Conservation (phyloP, 352 stramenopile species). For the Phytopythium cucurbitacearum region DNA sequence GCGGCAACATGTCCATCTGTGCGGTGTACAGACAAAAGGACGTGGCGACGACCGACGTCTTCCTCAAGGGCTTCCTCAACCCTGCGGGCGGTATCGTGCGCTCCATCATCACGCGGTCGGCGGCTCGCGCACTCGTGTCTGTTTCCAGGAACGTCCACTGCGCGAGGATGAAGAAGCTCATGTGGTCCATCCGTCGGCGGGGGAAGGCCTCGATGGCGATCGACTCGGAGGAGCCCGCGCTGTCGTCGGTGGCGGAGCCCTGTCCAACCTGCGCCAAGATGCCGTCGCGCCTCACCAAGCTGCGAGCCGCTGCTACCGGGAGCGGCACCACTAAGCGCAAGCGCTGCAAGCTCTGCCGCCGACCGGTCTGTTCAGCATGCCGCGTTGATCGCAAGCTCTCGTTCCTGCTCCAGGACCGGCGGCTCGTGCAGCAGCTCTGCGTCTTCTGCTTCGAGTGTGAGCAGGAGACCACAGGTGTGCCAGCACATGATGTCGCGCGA, state of each 20-base stretch:
- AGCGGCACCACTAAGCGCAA: neutral
- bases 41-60: conserved; percentile 46
- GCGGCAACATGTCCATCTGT: conserved; percentile 53
- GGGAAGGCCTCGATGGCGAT: neutral
- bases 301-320: neutral
- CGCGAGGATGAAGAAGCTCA: conserved; percentile 60
- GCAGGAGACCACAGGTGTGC: conserved; percentile 11
- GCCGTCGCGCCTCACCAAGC: neutral
- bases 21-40: conserved; percentile 47
- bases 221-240: neutral
- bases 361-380: conserved; percentile 42
- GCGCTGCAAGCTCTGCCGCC: conserved; percentile 36
- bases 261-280: conserved; percentile 4
- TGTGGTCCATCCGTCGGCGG: conserved; percentile 33
- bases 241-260: neutral
- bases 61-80: conserved; percentile 44
- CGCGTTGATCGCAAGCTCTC: conserved; percentile 35
- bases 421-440: conserved; percentile 21
- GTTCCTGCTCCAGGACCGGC: conserved; percentile 17
- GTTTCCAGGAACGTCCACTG: conserved; percentile 37
- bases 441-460: conserved; percentile 26
- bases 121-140: conserved; percentile 25
- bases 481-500: conserved; percentile 11
- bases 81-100: conserved; percentile 29
- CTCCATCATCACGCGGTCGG: conserved; percentile 24